Conservation (phyloP, 495 filamentous ascomycete species). For the Friedmanniomyces simplex region DNA sequence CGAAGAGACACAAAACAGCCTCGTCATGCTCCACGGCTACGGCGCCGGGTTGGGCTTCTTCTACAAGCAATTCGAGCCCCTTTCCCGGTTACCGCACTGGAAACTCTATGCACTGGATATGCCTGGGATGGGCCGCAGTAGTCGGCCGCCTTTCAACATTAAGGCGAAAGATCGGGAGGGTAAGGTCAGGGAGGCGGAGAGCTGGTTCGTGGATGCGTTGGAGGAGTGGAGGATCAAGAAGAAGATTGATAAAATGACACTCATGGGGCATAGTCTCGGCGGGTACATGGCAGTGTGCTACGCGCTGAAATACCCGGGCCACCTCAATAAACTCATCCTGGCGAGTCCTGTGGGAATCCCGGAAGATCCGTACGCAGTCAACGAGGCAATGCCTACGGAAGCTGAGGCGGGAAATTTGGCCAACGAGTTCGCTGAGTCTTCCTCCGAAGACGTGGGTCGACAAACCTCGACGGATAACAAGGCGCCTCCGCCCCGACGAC, state of each 20-base stretch:
- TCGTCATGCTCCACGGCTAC: constrained; percentile 98
- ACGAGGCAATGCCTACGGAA: constrained; percentile 68
- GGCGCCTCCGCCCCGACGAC: constrained; percentile 40
- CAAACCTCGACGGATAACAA: constrained; percentile 21
- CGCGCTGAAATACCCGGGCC: constrained; percentile 89
- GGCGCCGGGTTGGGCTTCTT: constrained; percentile 94
- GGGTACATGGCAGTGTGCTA: constrained; percentile 93
- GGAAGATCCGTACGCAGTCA: constrained; percentile 85
- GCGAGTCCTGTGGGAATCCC: constrained; percentile 91
- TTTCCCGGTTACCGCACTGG: constrained; percentile 71
- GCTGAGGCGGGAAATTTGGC: constrained; percentile 49
- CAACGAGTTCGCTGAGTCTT: constrained; percentile 63
- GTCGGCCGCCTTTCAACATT: constrained; percentile 71
- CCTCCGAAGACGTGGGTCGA: constrained; percentile 43
- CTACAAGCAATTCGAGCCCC: constrained; percentile 89
- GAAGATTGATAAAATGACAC: constrained; percentile 84
- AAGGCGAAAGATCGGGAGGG: constrained; percentile 68
- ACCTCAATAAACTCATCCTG: constrained; percentile 87
- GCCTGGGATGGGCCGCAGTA: constrained; percentile 88
- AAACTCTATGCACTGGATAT: constrained; percentile 85
- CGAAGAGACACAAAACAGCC: constrained; percentile 64
- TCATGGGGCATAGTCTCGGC: constrained; percentile 85
- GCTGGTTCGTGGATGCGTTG: constrained; percentile 90
- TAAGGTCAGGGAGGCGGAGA: constrained; percentile 83
- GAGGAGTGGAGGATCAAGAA: constrained; percentile 89